phyloP scores from a whole-genome alignment of 2,329 filamentous ascomycete species.

The Trichoderma cornu-damae region DNA sequence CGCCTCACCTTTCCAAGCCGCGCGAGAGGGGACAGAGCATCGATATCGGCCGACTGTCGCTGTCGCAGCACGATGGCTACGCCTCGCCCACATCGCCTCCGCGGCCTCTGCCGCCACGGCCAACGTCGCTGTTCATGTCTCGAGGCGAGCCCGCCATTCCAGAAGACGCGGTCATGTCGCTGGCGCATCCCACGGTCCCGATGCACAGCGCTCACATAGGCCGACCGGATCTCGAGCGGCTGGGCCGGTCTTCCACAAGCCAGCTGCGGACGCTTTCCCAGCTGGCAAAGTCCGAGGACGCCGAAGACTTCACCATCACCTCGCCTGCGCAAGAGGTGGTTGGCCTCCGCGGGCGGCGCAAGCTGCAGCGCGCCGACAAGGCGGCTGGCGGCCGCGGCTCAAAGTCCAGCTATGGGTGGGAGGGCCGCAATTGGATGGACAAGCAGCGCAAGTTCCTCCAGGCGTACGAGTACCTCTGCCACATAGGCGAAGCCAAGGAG shows the following conservation, averaged over 20 bases:
- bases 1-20: conserved; percentile 25
- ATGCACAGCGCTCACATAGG: conserved; percentile 42
- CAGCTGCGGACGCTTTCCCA: conserved; percentile 84
- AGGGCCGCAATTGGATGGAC: conserved; percentile 95
- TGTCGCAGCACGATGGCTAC: conserved; percentile 42
- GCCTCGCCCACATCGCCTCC: conserved; percentile 41
- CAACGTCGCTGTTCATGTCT: conserved; percentile 58
- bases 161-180: conserved; percentile 31
- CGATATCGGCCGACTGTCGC: conserved; percentile 53
- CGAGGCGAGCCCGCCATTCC: conserved; percentile 50
- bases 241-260: conserved; percentile 84
- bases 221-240: conserved; percentile 68
- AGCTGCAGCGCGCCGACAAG: conserved; percentile 67
- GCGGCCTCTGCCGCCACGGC: conserved; percentile 42
- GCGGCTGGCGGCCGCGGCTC: conserved; percentile 42
- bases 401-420: conserved; percentile 61
- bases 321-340: conserved; percentile 78
- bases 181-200: conserved; percentile 24
- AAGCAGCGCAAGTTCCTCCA: conserved; percentile 94
- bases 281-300: conserved; percentile 67
- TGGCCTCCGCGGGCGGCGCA: conserved; percentile 77
- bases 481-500: conserved; percentile 97
- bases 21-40: conserved; percentile 60
- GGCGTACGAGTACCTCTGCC: conserved; percentile 97
- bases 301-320: conserved; percentile 76